Evolutionary conservation across 2,329 filamentous ascomycete species (phyloP).

Genomic region (Scleromitrula shiraiana): DNA sequence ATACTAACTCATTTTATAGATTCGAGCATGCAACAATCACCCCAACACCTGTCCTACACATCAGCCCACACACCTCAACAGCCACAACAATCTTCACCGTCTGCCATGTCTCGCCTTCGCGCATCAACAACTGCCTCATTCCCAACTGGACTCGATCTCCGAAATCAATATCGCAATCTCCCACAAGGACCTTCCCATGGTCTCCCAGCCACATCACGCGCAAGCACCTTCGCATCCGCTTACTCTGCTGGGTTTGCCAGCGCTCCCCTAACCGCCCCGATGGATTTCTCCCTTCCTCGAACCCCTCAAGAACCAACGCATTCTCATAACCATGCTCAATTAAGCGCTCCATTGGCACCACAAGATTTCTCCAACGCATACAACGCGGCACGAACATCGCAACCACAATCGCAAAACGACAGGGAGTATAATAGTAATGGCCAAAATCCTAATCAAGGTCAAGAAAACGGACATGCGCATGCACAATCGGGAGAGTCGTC

Average conservation of each 20-base stretch:
- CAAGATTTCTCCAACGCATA: conserved; percentile 38
- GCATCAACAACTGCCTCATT: conserved; percentile 41
- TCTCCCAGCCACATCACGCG: conserved; percentile 19
- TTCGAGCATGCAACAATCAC: conserved; percentile 38
- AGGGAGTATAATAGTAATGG: conserved; percentile 13
- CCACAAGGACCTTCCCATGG: conserved; percentile 24
- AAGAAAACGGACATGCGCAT: conserved; percentile 15
- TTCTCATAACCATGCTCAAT: conserved; percentile 41
- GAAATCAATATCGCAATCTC: conserved; percentile 37
- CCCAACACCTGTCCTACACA: conserved; percentile 43
- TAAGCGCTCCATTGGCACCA: conserved; percentile 47
- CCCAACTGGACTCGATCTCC: conserved; percentile 38
- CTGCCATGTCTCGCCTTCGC: conserved; percentile 38
- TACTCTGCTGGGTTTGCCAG: conserved; percentile 45
- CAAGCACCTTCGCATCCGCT: conserved; percentile 33
- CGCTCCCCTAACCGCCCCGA: conserved; percentile 45
- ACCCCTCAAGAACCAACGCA: conserved; percentile 33
- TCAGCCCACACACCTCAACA: conserved; percentile 33
- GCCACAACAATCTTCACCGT: conserved; percentile 37
- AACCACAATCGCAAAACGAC: conserved; percentile 16
- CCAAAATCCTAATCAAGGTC: too few relatives aligned
- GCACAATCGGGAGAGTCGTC: conserved; percentile 11
- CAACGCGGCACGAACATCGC: conserved; percentile 20
- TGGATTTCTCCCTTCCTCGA: conserved; percentile 43
- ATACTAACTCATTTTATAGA: conserved; percentile 30